A percentile compares a stretch with the other conserved stretches of the same genome.
Evolutionary conservation across 2,329 filamentous ascomycete genomes (phyloP).

Genomic region (Penicillium sumatraense): DNA sequence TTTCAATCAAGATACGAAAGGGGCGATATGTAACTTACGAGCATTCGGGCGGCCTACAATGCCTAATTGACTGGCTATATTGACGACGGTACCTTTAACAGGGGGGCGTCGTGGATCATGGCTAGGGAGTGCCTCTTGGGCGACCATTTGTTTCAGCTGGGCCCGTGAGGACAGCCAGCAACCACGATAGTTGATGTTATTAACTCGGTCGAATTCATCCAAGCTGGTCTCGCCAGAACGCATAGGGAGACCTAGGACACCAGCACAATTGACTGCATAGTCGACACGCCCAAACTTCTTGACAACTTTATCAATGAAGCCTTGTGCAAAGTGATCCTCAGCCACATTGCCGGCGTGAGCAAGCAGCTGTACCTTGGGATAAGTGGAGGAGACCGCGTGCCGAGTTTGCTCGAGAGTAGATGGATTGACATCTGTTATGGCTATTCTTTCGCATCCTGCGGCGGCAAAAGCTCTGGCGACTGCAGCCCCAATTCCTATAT

Average conservation of each 20-base stretch:
- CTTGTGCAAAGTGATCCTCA: slow-evolving; percentile 50
- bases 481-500: slow-evolving; percentile 60
- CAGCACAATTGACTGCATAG: slow-evolving; percentile 62
- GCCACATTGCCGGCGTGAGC: slow-evolving; percentile 53
- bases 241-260: slow-evolving; percentile 42
- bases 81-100: slow-evolving; percentile 56
- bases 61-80: slow-evolving; percentile 59
- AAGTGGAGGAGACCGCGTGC: slow-evolving; percentile 32
- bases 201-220: slow-evolving; percentile 58
- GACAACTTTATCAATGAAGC: slow-evolving; percentile 30
- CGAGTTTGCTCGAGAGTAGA: slow-evolving; percentile 41
- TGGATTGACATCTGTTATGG: slow-evolving; percentile 58
- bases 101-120: slow-evolving; percentile 40
- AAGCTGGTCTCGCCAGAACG: slow-evolving; percentile 50
- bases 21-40: slow-evolving; percentile 37
- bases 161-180: slow-evolving; percentile 55
- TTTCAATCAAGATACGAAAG: background rate
- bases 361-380: slow-evolving; percentile 42
- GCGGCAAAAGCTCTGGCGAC: slow-evolving; percentile 56
- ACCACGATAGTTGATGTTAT: slow-evolving; percentile 60
- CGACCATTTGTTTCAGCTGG: slow-evolving; percentile 52
- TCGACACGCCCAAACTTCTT: slow-evolving; percentile 53
- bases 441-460: slow-evolving; percentile 57
- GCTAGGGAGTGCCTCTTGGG: slow-evolving; percentile 48
- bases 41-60: slow-evolving; percentile 54